Conservation (phyloP, 2,329 filamentous ascomycete species). For the Aureobasidium uvarum region DNA sequence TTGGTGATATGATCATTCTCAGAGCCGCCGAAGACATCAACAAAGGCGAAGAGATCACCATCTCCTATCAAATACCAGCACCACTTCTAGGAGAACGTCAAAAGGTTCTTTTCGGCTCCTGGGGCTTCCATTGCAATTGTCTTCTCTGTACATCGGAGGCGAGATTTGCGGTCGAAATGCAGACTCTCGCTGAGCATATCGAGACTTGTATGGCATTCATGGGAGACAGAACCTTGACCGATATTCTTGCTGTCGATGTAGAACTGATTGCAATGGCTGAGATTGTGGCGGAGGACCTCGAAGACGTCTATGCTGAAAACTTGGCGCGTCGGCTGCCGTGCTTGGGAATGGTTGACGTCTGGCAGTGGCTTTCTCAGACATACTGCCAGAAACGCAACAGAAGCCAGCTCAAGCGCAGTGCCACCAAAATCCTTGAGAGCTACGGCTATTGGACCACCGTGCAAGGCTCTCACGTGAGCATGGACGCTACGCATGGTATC, state of each 20-base stretch:
- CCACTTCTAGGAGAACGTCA: not conserved
- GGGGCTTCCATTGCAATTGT: not conserved
- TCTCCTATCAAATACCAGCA: slow-evolving; percentile 15
- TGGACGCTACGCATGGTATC: not conserved
- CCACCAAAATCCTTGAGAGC: not conserved
- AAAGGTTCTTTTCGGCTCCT: not conserved
- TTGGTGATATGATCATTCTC: slow-evolving; percentile 45
- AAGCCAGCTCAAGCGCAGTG: not conserved
- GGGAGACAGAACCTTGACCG: not conserved
- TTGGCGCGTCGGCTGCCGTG: not conserved
- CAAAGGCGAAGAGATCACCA: slow-evolving; percentile 31
- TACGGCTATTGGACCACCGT: not conserved
- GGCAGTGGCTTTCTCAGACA: slow-evolving; percentile 1
- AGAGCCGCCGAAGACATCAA: slow-evolving; percentile 44
- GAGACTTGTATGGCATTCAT: not conserved
- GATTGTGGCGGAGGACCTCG: not conserved
- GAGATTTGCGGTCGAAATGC: not conserved
- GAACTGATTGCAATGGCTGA: not conserved
- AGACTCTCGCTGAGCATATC: not conserved
- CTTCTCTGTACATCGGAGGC: not conserved
- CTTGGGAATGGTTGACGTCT: not conserved
- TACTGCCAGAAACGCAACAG: not conserved
- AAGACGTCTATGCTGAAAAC: not conserved
- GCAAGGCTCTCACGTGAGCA: not conserved
- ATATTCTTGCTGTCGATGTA: not conserved